Evolutionary conservation across 768 basidiomycete genomes (phyloP).

Genomic region (Amanita brunnescens): DNA sequence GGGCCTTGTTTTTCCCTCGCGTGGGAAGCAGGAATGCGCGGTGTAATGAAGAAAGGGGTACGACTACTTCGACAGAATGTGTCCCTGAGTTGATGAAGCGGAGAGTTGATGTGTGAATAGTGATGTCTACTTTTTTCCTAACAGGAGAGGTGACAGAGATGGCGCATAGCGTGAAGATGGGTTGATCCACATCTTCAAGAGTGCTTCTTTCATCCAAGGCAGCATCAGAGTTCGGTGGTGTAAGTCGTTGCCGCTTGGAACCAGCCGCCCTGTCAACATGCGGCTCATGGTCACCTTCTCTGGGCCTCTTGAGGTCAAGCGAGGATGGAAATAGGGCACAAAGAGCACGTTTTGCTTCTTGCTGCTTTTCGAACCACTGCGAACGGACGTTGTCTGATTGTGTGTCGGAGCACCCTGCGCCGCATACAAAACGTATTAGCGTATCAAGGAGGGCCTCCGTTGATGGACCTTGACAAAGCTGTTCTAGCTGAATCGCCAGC

Average conservation of each 20-base stretch:
- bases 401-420: constrained; percentile 22
- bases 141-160: constrained; percentile 67
- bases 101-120: constrained; percentile 41
- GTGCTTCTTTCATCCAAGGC: constrained; percentile 8
- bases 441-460: constrained; percentile 31
- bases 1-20: constrained; percentile 58
- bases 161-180: constrained; percentile 51
- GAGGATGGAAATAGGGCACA: constrained; percentile 17
- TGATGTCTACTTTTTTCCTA: constrained; percentile 68
- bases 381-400: background rate
- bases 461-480: constrained; percentile 22
- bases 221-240: constrained; percentile 10
- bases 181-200: constrained; percentile 26
- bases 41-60: constrained; percentile 40
- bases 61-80: constrained; percentile 36
- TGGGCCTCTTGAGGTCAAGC: constrained; percentile 24
- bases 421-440: constrained; percentile 33
- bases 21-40: constrained; percentile 71
- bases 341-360: constrained; percentile 20
- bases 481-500: constrained; percentile 24
- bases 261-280: constrained; percentile 12
- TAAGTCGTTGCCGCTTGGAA: constrained; percentile 27
- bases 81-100: constrained; percentile 44
- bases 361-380: constrained; percentile 33
- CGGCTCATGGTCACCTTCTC: constrained; percentile 29